Base-by-base conservation (phyloP, 345 rosid genomes). In the Geranium rotundifolium region DNA sequence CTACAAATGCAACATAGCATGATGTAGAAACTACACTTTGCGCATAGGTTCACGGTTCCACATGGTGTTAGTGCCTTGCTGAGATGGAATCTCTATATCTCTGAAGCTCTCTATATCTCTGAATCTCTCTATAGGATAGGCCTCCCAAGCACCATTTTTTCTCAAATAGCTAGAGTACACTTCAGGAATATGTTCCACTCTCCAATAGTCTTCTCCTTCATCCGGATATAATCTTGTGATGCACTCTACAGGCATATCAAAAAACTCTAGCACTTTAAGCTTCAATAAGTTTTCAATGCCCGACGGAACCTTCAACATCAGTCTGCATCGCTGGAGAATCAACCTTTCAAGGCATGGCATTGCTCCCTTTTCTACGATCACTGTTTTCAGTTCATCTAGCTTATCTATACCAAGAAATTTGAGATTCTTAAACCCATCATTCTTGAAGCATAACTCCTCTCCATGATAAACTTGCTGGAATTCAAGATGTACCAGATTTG, bases 401-500 rank as follows among this genome's bases (percentile, higher is more conserved):
- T 71, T 46, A 37, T 74, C 81, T 0, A 78, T 69, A 4, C 81
- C 76, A 16, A 78, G 13, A 5, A 66, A 30, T 72, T 63, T 66
- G 0, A 78, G 81, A 62, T 71, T 74, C 72, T 54, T 27, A 56
- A 78, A 78, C 1, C 76, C 79, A 15, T 57, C 69, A 5, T 69
- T 60, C 57, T 52, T 57, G 31, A 78, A 78, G 52, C 49, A 14
- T 58, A 78, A 54, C 13, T 65, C 59, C 5, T 63, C 58, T 50
- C 81, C 73, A 17, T 61, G 30, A 52, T 64, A 71, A 29, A 69
- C 76, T 29, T 71, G 67, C 5, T 67, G 72, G 29, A 78, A 55
- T 61, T 74, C 81, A 0, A 78, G 79, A 60, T 74, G 79, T 15
- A 72, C 68, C 15, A 78, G 76, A 59, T 72, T 78, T 12, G 79